A percentile compares a stretch with the other conserved stretches of the same genome.
Evolutionary conservation across 441 rosid species (phyloP).

Genomic region (Iberis amara): DNA sequence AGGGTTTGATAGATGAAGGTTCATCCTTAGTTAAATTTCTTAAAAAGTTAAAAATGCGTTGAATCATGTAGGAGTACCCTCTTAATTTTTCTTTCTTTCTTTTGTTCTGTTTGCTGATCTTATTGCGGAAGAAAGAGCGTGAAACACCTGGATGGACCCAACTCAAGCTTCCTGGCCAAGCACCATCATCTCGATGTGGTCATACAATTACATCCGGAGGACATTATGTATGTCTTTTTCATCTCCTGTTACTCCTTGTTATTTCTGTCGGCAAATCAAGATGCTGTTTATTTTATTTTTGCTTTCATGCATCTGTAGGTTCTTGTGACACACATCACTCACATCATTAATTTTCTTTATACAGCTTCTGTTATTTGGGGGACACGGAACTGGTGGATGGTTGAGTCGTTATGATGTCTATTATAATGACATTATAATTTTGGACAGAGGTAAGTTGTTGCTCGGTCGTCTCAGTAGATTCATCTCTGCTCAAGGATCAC

Average conservation of each 20-base stretch:
- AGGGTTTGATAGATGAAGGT: constrained; percentile 98
- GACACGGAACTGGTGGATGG: constrained; percentile 99
- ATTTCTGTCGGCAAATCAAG: background rate
- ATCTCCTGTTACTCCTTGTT: constrained; percentile 23
- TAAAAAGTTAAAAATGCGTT: background rate
- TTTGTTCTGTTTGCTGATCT: constrained; percentile 18
- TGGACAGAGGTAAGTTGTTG: constrained; percentile 65
- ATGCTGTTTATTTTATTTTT: constrained; percentile 9
- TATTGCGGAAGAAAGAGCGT: constrained; percentile 77
- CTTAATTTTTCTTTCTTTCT: constrained; percentile 9
- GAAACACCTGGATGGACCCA: constrained; percentile 99
- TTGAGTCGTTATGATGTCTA: constrained; percentile 95
- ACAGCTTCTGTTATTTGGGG: constrained; percentile 95
- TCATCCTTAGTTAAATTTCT: constrained; percentile 7
- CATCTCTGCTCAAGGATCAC: background rate
- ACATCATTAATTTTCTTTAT: constrained; percentile 18
- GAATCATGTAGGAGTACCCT: constrained; percentile 3
- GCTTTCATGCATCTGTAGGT: background rate
- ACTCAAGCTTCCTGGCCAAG: constrained; percentile 98
- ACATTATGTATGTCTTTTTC: constrained; percentile 60
- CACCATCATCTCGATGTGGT: constrained; percentile 94
- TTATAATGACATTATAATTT: constrained; percentile 76
- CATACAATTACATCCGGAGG: constrained; percentile 93
- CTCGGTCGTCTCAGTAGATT: background rate
- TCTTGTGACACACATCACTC: constrained; percentile 2